A percentile compares a stretch with the other conserved stretches of the same genome.
phyloP scores from a whole-genome alignment of 2,329 filamentous ascomycete genomes.

The Aspergillus thermomutatus region DNA sequence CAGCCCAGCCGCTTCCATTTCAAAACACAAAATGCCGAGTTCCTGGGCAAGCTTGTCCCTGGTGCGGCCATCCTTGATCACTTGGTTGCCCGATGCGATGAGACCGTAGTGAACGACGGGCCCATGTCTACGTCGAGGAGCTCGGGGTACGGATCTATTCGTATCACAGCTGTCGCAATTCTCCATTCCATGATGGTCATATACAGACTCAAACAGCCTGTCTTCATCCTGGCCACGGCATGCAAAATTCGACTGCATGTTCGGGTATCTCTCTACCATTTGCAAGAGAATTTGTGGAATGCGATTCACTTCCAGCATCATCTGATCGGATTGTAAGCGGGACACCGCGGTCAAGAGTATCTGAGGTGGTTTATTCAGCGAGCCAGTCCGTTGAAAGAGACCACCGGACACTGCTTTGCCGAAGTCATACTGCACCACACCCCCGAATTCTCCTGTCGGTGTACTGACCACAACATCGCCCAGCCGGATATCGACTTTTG shows the following conservation, averaged over 20 bases:
- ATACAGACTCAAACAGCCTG: slow-evolving; percentile 21
- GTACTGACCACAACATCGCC: slow-evolving; percentile 23
- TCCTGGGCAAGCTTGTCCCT: too few relatives aligned
- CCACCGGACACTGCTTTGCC: slow-evolving; percentile 11
- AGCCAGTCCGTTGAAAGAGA: slow-evolving; percentile 13
- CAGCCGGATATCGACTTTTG: slow-evolving; percentile 17
- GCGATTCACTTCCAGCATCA: background rate
- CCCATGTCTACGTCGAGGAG: slow-evolving; percentile 1
- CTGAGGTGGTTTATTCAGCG: slow-evolving; percentile 15
- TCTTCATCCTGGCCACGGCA: background rate
- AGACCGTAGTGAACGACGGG: slow-evolving; percentile 14
- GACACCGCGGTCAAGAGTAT: slow-evolving; percentile 9
- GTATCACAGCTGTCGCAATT: slow-evolving; percentile 29
- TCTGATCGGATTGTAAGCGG: slow-evolving; percentile 2
- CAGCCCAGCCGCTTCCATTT: too few relatives aligned
- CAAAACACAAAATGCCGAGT: too few relatives aligned
- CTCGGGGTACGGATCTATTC: slow-evolving; percentile 15
- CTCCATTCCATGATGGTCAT: slow-evolving; percentile 30
- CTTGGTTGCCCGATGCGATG: slow-evolving; percentile 17
- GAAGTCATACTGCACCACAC: slow-evolving; percentile 28
- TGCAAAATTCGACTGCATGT: too few relatives aligned
- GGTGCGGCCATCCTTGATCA: slow-evolving; percentile 14
- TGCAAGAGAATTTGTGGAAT: background rate
- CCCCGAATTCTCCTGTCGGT: slow-evolving; percentile 11
- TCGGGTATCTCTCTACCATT: background rate